Evolutionary conservation across 2,329 filamentous ascomycete genomes (phyloP).

Genomic region (Pyrenophora teres): DNA sequence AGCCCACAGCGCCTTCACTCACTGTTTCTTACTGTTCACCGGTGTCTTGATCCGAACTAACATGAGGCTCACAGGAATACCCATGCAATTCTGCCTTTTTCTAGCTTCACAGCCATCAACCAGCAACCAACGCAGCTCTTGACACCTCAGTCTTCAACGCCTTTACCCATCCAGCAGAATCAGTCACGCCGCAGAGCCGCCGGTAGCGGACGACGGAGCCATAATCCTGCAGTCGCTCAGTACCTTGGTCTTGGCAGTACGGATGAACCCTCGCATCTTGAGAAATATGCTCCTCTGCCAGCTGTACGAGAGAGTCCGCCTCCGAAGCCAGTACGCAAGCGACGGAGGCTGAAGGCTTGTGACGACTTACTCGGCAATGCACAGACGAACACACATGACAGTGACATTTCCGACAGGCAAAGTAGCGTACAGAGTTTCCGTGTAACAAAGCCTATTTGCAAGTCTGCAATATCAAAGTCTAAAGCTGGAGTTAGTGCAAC

Average conservation of each 20-base stretch:
- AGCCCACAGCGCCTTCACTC: constrained; percentile 19
- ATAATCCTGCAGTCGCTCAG: constrained; percentile 33
- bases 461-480: not conserved
- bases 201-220: constrained; percentile 7
- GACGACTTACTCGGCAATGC: not conserved
- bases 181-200: constrained; percentile 7
- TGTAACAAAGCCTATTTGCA: constrained; percentile 16
- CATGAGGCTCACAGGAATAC: constrained; percentile 5
- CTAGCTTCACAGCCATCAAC: constrained; percentile 38
- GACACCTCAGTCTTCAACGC: constrained; percentile 15
- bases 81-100: not conserved
- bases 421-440: constrained; percentile 22
- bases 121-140: constrained; percentile 12
- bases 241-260: constrained; percentile 34
- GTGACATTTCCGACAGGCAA: constrained; percentile 10
- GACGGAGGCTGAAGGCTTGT: constrained; percentile 6
- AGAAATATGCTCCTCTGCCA: constrained; percentile 19
- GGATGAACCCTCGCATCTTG: constrained; percentile 25
- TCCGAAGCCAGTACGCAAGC: constrained; percentile 18
- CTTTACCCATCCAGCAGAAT: constrained; percentile 4
- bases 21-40: constrained; percentile 6
- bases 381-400: not conserved
- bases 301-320: constrained; percentile 2
- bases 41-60: constrained; percentile 8
- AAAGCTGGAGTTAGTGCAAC: not conserved